Evolutionary conservation across 352 stramenopile species (phyloP).

Genomic region (Elongisporangium undulatum): DNA sequence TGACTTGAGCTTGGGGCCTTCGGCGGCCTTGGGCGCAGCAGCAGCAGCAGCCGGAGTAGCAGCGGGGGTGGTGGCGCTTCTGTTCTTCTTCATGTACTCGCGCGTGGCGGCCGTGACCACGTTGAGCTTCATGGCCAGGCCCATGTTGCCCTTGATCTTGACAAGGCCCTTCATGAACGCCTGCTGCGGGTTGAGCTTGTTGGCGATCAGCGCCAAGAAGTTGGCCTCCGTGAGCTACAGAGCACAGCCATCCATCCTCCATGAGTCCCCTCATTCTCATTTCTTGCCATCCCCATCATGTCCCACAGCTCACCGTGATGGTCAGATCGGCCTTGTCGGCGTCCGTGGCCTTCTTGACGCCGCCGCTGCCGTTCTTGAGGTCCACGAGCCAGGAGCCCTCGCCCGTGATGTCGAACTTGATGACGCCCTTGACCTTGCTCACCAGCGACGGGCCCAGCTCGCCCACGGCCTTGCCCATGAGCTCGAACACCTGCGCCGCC

Average conservation of each 20-base stretch:
- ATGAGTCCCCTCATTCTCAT: constrained; percentile 3
- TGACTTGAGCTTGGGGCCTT: constrained; percentile 39
- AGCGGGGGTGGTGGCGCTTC: constrained; percentile 12
- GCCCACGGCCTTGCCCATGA: constrained; percentile 64
- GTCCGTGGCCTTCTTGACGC: constrained; percentile 36
- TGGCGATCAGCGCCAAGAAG: constrained; percentile 75
- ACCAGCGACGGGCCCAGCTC: constrained; percentile 68
- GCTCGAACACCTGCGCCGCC: constrained; percentile 61
- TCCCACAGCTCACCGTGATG: constrained; percentile 36
- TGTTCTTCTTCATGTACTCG: constrained; percentile 75
- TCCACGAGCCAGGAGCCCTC: constrained; percentile 72
- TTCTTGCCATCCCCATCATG: neutral
- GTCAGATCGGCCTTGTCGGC: constrained; percentile 71
- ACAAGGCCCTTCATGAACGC: constrained; percentile 94
- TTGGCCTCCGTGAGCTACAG: constrained; percentile 59
- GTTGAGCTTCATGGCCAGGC: constrained; percentile 92
- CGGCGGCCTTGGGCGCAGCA: constrained; percentile 7
- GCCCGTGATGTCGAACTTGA: constrained; percentile 76
- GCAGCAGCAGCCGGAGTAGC: constrained; percentile 8
- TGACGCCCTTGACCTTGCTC: constrained; percentile 69
- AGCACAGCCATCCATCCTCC: neutral
- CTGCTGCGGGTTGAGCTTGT: constrained; percentile 91
- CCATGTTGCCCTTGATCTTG: constrained; percentile 96
- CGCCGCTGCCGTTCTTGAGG: constrained; percentile 70
- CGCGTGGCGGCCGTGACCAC: constrained; percentile 82